These are phyloP conservation scores for Tympanopsis confertula DNA, from an alignment of 2,329 filamentous ascomycete species.

Conservation along the genomic window DNA sequence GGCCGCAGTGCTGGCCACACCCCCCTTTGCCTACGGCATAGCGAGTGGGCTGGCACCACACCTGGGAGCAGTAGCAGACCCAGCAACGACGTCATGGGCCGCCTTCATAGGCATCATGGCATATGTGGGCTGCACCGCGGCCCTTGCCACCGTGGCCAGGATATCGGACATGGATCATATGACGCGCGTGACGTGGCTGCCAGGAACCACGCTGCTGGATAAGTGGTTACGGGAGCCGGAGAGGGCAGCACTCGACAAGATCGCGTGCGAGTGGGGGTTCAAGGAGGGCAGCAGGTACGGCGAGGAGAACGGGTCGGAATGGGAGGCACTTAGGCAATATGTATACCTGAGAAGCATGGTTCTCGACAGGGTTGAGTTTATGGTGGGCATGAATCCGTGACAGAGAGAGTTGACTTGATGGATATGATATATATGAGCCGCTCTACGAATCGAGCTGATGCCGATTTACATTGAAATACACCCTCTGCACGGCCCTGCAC, in stretches of 20 bases:
- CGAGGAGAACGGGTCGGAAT: constrained; percentile 83
- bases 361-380: constrained; percentile 75
- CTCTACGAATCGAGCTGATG: too few species aligned
- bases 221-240: constrained; percentile 87
- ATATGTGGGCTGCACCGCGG: constrained; percentile 71
- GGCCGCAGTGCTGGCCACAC: constrained; percentile 41
- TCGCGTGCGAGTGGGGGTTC: constrained; percentile 87
- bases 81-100: constrained; percentile 60
- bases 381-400: constrained; percentile 95
- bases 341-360: constrained; percentile 77
- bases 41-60: constrained; percentile 54
- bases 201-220: constrained; percentile 66
- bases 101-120: constrained; percentile 72
- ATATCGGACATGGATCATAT: constrained; percentile 90
- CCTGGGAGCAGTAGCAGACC: constrained; percentile 71
- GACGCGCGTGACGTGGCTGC: constrained; percentile 81
- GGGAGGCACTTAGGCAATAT: constrained; percentile 76
- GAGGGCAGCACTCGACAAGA: constrained; percentile 70
- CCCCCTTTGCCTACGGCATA: constrained; percentile 57
- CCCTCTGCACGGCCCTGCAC: too few species aligned
- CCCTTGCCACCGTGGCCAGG: constrained; percentile 72
- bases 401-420: too few species aligned
- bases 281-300: constrained; percentile 68
- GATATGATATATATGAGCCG: too few species aligned
- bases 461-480: too few species aligned